phyloP scores from a whole-genome alignment of 441 rosid genomes.

The Melastoma candidum region DNA sequence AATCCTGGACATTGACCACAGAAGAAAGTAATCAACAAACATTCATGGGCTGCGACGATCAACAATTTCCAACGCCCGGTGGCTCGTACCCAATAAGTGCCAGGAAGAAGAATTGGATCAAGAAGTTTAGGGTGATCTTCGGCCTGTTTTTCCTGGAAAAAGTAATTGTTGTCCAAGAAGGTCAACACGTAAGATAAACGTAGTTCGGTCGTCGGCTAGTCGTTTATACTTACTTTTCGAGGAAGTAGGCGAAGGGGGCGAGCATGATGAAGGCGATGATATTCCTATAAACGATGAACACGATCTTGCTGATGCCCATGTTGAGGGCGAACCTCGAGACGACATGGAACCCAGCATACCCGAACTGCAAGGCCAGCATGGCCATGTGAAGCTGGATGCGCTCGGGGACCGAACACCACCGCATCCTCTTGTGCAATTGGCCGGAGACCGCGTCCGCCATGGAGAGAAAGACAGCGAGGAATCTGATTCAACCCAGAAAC shows the following conservation, averaged over 20 bases:
- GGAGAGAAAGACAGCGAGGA: constrained; percentile 1
- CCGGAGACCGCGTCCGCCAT: constrained; percentile 67
- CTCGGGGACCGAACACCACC: constrained; percentile 80
- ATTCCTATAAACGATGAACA: constrained; percentile 92
- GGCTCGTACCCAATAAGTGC: constrained; percentile 80
- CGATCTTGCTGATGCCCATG: constrained; percentile 95
- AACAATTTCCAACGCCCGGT: neutral
- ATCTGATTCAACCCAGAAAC: neutral
- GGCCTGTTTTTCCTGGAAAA: constrained; percentile 88
- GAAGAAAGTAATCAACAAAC: neutral
- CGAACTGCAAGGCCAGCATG: constrained; percentile 95
- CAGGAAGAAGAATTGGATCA: constrained; percentile 74
- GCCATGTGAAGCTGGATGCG: constrained; percentile 82
- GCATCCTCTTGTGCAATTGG: constrained; percentile 29
- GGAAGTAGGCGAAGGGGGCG: constrained; percentile 87
- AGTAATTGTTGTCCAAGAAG: neutral
- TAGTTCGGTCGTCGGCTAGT: too few species aligned
- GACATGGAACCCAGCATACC: constrained; percentile 96
- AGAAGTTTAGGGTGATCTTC: constrained; percentile 61
- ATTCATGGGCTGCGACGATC: neutral
- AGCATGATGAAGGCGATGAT: constrained; percentile 90
- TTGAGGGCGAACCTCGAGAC: constrained; percentile 97
- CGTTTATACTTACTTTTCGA: constrained; percentile 50
- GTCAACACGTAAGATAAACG: neutral
- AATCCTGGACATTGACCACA: constrained; percentile 39